Conservation (phyloP, 805 yeast genomes). For the Starmerella asiatica region DNA sequence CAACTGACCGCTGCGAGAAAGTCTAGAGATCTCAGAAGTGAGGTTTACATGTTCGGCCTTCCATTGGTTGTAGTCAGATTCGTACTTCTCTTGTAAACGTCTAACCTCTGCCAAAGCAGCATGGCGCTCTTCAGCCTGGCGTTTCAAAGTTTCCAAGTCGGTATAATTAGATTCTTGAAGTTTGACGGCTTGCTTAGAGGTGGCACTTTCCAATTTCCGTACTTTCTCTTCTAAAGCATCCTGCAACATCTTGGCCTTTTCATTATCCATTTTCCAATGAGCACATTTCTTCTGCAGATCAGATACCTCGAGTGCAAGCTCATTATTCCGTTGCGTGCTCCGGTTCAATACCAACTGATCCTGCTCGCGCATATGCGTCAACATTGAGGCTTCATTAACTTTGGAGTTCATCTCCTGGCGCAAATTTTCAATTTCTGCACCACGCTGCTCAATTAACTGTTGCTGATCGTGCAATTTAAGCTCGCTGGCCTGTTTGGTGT, state of each 20-base stretch:
- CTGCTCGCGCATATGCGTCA: not conserved
- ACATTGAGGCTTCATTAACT: not conserved
- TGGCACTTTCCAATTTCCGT: not conserved
- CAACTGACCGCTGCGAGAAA: too few species aligned
- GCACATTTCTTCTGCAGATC: not conserved
- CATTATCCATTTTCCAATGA: not conserved
- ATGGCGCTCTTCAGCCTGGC: not conserved
- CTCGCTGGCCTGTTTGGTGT: not conserved
- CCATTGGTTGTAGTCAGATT: not conserved
- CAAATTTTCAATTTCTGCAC: too few species aligned
- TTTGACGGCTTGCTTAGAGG: conserved; percentile 1
- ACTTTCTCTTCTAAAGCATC: conserved; percentile 2
- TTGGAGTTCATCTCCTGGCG: not conserved
- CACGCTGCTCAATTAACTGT: too few species aligned
- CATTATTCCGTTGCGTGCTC: not conserved
- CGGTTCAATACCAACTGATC: not conserved
- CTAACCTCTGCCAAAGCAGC: not conserved
- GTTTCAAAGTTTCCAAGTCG: not conserved
- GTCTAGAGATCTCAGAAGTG: too few species aligned
- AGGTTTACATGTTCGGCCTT: too few species aligned
- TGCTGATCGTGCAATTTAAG: not conserved
- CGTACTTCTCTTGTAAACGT: not conserved
- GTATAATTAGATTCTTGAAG: not conserved
- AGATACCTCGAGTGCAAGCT: not conserved
- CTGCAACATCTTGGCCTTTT: not conserved